Evolutionary conservation across 805 yeast species (phyloP).

Genomic region (Candida montana): DNA sequence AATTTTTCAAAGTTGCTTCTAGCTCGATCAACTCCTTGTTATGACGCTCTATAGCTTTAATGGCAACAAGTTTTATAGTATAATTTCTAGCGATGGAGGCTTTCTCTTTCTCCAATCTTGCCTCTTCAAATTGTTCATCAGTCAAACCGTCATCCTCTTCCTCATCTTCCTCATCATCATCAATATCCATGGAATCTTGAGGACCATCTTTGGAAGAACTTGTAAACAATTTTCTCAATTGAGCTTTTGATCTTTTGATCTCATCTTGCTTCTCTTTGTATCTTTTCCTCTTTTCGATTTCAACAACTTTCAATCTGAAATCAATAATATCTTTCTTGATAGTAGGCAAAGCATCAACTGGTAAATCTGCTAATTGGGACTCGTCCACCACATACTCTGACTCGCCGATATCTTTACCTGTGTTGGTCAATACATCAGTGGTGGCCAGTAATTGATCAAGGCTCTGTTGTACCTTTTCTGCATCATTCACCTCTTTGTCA

Average conservation of each 20-base stretch:
- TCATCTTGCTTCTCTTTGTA: conserved; percentile 44
- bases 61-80: conserved; percentile 15
- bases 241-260: conserved; percentile 41
- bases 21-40: conserved; percentile 20
- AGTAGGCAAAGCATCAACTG: conserved; percentile 45
- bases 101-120: conserved; percentile 22
- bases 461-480: background rate
- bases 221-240: conserved; percentile 41
- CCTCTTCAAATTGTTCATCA: conserved; percentile 29
- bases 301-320: conserved; percentile 50
- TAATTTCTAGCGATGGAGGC: conserved; percentile 18
- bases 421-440: background rate
- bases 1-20: conserved; percentile 24
- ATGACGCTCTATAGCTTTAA: conserved; percentile 11
- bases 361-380: conserved; percentile 53
- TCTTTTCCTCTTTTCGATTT: conserved; percentile 46
- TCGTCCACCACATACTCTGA: conserved; percentile 47
- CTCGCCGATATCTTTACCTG: background rate
- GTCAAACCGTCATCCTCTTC: conserved; percentile 26
- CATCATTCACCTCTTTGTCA: background rate
- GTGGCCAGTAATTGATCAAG: conserved; percentile 5
- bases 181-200: conserved; percentile 19
- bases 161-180: conserved; percentile 15
- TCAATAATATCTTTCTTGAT: conserved; percentile 48
- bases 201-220: conserved; percentile 24